A percentile compares a stretch with the other conserved stretches of the same genome.
phyloP scores from a whole-genome alignment of 441 rosid genomes.

The Gossypium gossypioides region DNA sequence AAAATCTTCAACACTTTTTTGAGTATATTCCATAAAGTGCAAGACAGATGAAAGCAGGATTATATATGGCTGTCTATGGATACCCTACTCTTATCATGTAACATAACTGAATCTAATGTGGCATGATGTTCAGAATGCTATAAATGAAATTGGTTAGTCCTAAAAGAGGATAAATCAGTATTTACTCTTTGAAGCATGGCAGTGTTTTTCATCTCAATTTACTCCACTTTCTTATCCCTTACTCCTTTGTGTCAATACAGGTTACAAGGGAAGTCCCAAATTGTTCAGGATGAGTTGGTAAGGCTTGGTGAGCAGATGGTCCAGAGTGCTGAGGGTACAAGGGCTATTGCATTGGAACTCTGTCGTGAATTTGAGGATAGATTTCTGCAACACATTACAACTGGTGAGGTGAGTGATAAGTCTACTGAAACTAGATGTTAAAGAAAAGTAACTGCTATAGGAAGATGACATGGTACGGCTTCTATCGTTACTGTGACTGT shows the following conservation, averaged over 20 bases:
- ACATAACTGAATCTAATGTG: neutral
- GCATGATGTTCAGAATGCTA: neutral
- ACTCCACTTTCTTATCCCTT: neutral
- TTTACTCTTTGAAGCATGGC: neutral
- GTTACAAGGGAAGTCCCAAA: conserved; percentile 70
- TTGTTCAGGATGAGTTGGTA: conserved; percentile 58
- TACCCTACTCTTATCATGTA: neutral
- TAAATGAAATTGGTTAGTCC: neutral
- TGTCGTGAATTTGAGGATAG: conserved; percentile 75
- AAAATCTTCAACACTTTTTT: neutral
- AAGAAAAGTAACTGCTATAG: neutral
- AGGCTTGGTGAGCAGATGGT: conserved; percentile 69
- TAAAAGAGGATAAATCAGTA: neutral
- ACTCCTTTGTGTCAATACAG: conserved; percentile 21
- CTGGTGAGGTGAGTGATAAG: conserved; percentile 54
- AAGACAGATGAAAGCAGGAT: neutral
- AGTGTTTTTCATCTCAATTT: neutral
- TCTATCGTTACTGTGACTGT: neutral
- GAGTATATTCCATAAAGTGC: neutral
- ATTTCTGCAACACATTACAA: conserved; percentile 60
- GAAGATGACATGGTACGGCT: neutral
- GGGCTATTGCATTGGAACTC: conserved; percentile 62
- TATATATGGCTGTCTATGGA: neutral
- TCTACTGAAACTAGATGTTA: neutral
- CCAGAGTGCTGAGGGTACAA: conserved; percentile 60